Evolutionary conservation across 2,329 filamentous ascomycete genomes (phyloP), one percentile per base, ranked within the genome.

Genomic region (Byssothecium circinans): DNA sequence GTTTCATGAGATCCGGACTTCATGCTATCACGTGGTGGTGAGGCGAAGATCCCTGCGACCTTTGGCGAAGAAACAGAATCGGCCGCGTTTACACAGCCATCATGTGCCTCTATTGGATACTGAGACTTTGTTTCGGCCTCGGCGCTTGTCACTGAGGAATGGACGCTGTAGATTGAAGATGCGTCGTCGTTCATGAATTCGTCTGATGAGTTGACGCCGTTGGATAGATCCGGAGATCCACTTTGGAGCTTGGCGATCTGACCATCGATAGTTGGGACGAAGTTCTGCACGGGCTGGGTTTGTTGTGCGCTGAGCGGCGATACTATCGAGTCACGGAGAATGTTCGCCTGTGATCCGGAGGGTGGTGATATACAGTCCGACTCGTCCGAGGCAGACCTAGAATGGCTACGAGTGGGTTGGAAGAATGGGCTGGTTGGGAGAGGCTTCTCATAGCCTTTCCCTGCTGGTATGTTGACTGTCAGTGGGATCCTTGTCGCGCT

Each of bases 141-240:
- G 8, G 67, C 47, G 47, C 71, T 74, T 8, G 71, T 72, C 52
- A 65, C 56, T 8, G 72, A 74, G n/a, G 70, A 72, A 14, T 57
- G 57, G 36, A 53, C 58, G 55, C 73, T 76, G 52, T 72, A 68
- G 23, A 58, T 52, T 7, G 74, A 75, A 8, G 65, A 69, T 15
- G 65, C 59, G 44, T 73, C 69, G 45, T 69, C 68, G 18, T 64
- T 65, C 23, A 54, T 57, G 1, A 66, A 70, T 11, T 69, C 67
- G 44, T 67, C 67, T 23, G 69, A 73, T 1, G 70, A 73, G 8
- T 49, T 60, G n/a, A 34, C 49, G 17, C 19, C 44, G 34, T 34
- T 52, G 22, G 37, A 60, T 27, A 54, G 52, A 11, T 51, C 53
- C 18, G 53, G 55, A 18, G 37, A 43, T 29, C 43, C 55, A 23